A percentile compares a stretch with the other conserved stretches of the same genome.
These are phyloP conservation scores for Aspergillus panamensis DNA, from an alignment of 495 filamentous ascomycete species.

Conservation along the genomic window DNA sequence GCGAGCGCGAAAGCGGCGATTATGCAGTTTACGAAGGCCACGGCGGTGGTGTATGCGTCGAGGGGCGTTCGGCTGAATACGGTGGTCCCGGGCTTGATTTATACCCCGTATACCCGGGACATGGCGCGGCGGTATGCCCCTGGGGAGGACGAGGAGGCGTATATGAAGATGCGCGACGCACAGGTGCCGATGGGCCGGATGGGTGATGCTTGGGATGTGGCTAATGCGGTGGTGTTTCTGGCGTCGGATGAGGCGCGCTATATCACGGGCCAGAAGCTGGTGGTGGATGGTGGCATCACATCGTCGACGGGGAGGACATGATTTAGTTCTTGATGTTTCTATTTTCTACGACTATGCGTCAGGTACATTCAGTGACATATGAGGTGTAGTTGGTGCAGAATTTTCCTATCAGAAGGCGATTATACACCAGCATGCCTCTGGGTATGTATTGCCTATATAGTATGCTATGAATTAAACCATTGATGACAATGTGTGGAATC, in stretches of 20 bases:
- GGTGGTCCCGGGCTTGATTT: constrained; percentile 51
- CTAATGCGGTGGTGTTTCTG: constrained; percentile 50
- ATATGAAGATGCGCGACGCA: constrained; percentile 34
- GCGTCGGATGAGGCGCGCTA: constrained; percentile 48
- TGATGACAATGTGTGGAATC: no score
- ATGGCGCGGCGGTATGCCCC: constrained; percentile 36
- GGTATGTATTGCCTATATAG: no score
- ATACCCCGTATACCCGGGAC: constrained; percentile 44
- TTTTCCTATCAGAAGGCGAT: no score
- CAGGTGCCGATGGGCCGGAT: constrained; percentile 43
- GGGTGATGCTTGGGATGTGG: constrained; percentile 51
- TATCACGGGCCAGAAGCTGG: constrained; percentile 51
- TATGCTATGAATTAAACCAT: no score
- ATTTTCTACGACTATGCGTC: no score
- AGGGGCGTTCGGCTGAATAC: constrained; percentile 49
- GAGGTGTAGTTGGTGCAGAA: no score
- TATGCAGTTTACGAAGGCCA: constrained; percentile 48
- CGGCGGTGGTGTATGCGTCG: constrained; percentile 48
- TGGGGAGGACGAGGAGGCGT: constrained; percentile 34
- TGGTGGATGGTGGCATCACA: constrained; percentile 54
- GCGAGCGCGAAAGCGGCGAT: constrained; percentile 49
- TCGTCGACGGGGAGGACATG: constrained; percentile 23
- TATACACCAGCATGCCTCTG: no score
- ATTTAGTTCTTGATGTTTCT: no score
- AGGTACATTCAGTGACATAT: no score